Conservation (phyloP, 345 rosid species). For the Murraya koenigii region DNA sequence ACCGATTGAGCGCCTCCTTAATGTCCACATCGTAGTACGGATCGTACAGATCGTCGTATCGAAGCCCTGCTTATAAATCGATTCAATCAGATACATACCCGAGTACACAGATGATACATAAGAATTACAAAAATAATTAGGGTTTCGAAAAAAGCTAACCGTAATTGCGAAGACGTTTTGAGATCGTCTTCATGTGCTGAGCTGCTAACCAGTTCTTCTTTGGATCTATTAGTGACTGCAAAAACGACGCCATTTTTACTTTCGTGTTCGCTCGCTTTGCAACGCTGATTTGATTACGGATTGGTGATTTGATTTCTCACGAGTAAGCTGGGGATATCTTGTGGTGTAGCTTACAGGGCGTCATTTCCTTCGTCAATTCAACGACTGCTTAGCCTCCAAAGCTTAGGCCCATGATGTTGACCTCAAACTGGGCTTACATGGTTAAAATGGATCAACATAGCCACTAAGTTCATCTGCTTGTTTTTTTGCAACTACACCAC, state of each 20-base stretch:
- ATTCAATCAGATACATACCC: background rate
- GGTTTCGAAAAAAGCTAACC: constrained; percentile 43
- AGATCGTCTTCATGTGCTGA: constrained; percentile 64
- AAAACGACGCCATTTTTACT: constrained; percentile 43
- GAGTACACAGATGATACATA: background rate
- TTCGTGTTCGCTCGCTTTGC: background rate
- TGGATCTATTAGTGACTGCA: constrained; percentile 56
- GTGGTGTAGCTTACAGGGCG: background rate
- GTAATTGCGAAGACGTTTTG: constrained; percentile 63
- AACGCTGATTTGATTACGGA: background rate
- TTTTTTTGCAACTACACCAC: background rate
- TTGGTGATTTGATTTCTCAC: background rate
- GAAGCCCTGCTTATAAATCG: constrained; percentile 46
- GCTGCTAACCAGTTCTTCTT: constrained; percentile 73
- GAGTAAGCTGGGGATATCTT: background rate
- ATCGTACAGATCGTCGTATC: constrained; percentile 91
- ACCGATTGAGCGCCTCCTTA: constrained; percentile 82
- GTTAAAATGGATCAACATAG: background rate
- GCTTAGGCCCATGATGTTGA: background rate
- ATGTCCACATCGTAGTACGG: constrained; percentile 78
- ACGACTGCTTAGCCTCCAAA: background rate
- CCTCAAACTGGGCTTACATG: background rate
- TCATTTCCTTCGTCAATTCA: background rate
- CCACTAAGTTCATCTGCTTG: accelerated
- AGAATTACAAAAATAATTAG: constrained; percentile 6